phyloP scores from a whole-genome alignment of 2,329 filamentous ascomycete genomes.

The Colletotrichum paranaense region DNA sequence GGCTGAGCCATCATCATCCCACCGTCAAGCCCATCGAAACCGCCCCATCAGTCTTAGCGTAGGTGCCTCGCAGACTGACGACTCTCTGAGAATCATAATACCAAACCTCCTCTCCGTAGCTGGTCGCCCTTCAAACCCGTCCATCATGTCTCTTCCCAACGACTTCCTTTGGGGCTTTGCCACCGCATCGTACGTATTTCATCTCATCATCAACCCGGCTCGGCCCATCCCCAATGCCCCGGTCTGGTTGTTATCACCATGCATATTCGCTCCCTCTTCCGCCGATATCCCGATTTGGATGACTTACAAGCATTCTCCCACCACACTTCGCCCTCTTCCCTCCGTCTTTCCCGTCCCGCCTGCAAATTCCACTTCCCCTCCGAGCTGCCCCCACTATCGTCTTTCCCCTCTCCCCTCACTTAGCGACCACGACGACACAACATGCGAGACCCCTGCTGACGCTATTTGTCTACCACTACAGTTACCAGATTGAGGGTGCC shows the following conservation, averaged over 20 bases:
- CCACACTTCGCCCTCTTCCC: slow-evolving; percentile 12
- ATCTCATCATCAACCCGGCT: not conserved
- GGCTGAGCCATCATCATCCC: not conserved
- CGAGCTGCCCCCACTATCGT: not conserved
- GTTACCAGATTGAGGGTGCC: slow-evolving; percentile 89
- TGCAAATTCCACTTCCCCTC: slow-evolving; percentile 1
- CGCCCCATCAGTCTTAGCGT: not conserved
- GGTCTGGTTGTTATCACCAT: slow-evolving; percentile 6
- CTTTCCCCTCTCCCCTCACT: not conserved
- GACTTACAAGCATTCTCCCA: slow-evolving; percentile 19
- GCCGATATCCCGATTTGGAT: slow-evolving; percentile 28
- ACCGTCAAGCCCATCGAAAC: not conserved
- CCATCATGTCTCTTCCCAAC: slow-evolving; percentile 68
- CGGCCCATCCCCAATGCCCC: slow-evolving; percentile 3
- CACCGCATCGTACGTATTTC: slow-evolving; percentile 72
- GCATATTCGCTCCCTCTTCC: slow-evolving; percentile 19
- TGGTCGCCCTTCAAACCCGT: not conserved
- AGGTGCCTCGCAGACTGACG: not conserved
- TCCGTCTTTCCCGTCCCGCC: slow-evolving; percentile 25
- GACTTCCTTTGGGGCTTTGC: slow-evolving; percentile 86
- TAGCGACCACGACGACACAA: slow-evolving; percentile 16
- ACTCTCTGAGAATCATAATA: not conserved
- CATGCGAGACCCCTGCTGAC: slow-evolving; percentile 28
- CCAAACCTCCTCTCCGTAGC: not conserved
- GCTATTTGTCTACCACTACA: slow-evolving; percentile 47